Base-by-base conservation (phyloP, 352 stramenopile species). In the Plasmopara viticola region DNA sequence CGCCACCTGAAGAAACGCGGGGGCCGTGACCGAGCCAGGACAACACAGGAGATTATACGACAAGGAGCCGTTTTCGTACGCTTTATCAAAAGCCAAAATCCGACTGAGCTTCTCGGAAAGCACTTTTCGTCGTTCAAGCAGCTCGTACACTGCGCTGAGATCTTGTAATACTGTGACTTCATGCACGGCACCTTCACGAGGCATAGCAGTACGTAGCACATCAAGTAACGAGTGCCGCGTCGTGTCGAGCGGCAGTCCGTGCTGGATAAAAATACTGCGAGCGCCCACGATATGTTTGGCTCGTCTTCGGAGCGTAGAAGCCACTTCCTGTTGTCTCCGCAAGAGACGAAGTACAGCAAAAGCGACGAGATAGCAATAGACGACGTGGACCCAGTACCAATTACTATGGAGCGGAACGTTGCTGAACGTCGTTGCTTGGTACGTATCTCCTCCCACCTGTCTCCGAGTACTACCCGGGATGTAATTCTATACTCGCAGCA, bases 321-420 rank as follows among this genome's bases (percentile, higher is more conserved):
- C 60, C 30, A 82, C 45, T 31, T 68, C 61, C 44, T 82, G 63
- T 48, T 90, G 79, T 17, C 71, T 77, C 1, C 60, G 15, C 31
- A 92, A 40, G 20, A 92, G 71, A 14, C 33, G 33, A 7, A 89
- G 45, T 17, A 88, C 67, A 13, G 72, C 68, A 8, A 50, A 69
- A 5, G 71, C 79, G 5, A 88, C 71, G 8, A 88, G 9, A 53
- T 92, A 92, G 56, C 74, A 88, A 38, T 90, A 90, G 9, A 48
- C 74, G 3, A 92, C 81, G 48, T 92, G 81, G 9, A 61, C 64
- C 81, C 81, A 92, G 54, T 83, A 86, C 78, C 81, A 92, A 38
- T 81, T 49, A 49, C 81, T 92, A 42, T 79, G 68, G 0, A 92
- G 61, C 17, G 81, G 81, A 14, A 92, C 81, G 46, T 92, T 92